phyloP scores from a whole-genome alignment of 768 basidiomycete species.

The Tulasnella calospora region DNA sequence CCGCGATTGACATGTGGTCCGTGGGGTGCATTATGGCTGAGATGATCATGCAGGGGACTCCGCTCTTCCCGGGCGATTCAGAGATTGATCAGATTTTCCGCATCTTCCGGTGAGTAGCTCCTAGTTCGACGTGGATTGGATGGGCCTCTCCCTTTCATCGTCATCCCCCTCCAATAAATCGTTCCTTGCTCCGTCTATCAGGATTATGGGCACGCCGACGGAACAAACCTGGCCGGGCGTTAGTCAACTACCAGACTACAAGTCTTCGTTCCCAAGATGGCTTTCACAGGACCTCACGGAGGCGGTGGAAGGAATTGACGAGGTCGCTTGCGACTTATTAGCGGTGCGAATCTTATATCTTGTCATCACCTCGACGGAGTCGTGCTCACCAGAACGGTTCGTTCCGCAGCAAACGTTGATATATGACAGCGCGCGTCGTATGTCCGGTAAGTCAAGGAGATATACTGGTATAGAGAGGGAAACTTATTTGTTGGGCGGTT shows the following conservation, averaged over 20 bases:
- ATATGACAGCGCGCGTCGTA: slow-evolving; percentile 87
- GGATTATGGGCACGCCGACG: slow-evolving; percentile 61
- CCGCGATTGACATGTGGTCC: slow-evolving; percentile 99
- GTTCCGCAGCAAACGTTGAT: slow-evolving; percentile 55
- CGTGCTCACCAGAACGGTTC: not conserved
- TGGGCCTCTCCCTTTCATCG: too few relatives aligned
- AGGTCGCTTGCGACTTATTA: slow-evolving; percentile 70
- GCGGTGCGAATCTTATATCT: slow-evolving; percentile 45
- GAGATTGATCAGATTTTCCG: slow-evolving; percentile 99
- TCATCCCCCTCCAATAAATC: too few relatives aligned
- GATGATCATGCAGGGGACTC: slow-evolving; percentile 86
- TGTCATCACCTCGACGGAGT: not conserved
- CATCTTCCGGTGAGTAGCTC: slow-evolving; percentile 76
- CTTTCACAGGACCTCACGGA: slow-evolving; percentile 61
- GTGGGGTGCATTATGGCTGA: slow-evolving; percentile 97
- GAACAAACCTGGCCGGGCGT: slow-evolving; percentile 43
- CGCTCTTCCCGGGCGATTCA: slow-evolving; percentile 97
- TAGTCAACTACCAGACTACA: slow-evolving; percentile 84
- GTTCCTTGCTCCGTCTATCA: slow-evolving; percentile 35
- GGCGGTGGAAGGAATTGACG: slow-evolving; percentile 68
- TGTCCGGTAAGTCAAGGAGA: slow-evolving; percentile 61
- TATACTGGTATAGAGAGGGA: not conserved
- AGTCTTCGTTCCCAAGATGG: slow-evolving; percentile 97
- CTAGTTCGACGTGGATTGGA: too few relatives aligned
- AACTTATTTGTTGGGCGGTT: slow-evolving; percentile 1